Percentiles rank a stretch among this genome's conserved stretches.
Evolutionary conservation across 2,329 filamentous ascomycete genomes (phyloP).

Genomic region (Aspergillus ruber): DNA sequence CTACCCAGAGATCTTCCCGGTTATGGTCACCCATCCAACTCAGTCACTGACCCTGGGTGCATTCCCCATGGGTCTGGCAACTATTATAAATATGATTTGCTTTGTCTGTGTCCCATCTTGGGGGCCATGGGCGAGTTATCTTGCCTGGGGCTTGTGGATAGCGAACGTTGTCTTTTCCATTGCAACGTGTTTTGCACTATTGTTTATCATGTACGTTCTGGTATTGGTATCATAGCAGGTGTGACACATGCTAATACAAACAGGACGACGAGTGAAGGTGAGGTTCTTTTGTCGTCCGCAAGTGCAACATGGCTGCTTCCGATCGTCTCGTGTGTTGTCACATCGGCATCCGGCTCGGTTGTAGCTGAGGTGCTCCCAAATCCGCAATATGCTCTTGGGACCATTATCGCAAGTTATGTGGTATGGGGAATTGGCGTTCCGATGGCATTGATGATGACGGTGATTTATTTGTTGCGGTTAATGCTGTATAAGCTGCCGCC

Average conservation of each 20-base stretch:
- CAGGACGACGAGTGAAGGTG: neutral
- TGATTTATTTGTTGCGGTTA: slow-evolving; percentile 62
- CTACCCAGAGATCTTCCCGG: slow-evolving; percentile 58
- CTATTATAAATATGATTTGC: slow-evolving; percentile 58
- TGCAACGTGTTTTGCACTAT: slow-evolving; percentile 21
- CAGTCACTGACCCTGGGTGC: slow-evolving; percentile 62
- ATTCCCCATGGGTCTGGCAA: slow-evolving; percentile 60
- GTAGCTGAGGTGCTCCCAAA: slow-evolving; percentile 53
- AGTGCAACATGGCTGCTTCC: slow-evolving; percentile 60
- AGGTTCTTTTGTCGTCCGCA: slow-evolving; percentile 43
- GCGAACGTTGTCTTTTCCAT: slow-evolving; percentile 47
- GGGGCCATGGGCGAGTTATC: slow-evolving; percentile 49
- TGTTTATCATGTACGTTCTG: neutral
- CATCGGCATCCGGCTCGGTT: slow-evolving; percentile 55
- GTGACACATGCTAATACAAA: neutral
- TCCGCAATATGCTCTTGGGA: slow-evolving; percentile 50
- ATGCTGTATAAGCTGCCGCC: slow-evolving; percentile 59
- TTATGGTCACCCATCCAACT: slow-evolving; percentile 58
- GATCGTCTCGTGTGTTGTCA: slow-evolving; percentile 60
- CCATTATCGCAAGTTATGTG: slow-evolving; percentile 58
- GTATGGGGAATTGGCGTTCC: slow-evolving; percentile 60
- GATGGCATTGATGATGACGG: slow-evolving; percentile 56
- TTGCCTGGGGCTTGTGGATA: slow-evolving; percentile 54
- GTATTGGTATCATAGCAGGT: neutral
- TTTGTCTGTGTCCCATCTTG: slow-evolving; percentile 52